Percentiles rank a stretch among this genome's conserved stretches.
These are phyloP conservation scores for Penicillium atrosanguineum DNA, from an alignment of 495 filamentous ascomycete genomes.

Conservation along the genomic window DNA sequence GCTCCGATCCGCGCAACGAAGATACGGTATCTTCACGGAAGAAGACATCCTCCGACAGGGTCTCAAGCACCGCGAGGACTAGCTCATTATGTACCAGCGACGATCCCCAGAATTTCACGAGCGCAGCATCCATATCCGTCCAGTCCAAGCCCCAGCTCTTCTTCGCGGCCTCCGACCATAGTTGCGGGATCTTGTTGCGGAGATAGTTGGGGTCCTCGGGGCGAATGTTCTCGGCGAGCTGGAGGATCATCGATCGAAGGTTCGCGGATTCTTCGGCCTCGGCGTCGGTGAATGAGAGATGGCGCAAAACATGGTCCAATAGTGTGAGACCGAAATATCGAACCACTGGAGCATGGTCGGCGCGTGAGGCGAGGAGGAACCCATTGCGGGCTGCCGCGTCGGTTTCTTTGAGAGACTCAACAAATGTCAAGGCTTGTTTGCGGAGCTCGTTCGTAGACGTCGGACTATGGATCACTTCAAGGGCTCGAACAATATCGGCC, in stretches of 20 bases:
- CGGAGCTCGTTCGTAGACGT: slow-evolving; percentile 81
- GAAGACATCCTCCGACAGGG: slow-evolving; percentile 93
- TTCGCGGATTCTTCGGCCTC: slow-evolving; percentile 57
- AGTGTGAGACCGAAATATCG: slow-evolving; percentile 92
- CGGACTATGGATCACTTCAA: slow-evolving; percentile 81
- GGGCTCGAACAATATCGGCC: slow-evolving; percentile 69
- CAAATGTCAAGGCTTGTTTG: slow-evolving; percentile 73
- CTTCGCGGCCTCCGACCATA: slow-evolving; percentile 95
- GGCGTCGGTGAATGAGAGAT: slow-evolving; percentile 67
- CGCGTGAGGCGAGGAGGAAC: slow-evolving; percentile 75
- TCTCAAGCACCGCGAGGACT: slow-evolving; percentile 81
- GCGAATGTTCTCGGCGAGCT: slow-evolving; percentile 70
- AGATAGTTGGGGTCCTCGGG: slow-evolving; percentile 77
- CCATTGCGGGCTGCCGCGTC: slow-evolving; percentile 78
- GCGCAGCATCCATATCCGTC: slow-evolving; percentile 86
- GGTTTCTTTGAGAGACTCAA: slow-evolving; percentile 78
- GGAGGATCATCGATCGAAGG: slow-evolving; percentile 70
- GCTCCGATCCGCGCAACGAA: slow-evolving; percentile 71
- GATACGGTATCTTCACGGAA: slow-evolving; percentile 84
- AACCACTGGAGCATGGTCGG: slow-evolving; percentile 69
- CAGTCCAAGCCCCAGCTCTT: slow-evolving; percentile 87
- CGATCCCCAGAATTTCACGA: slow-evolving; percentile 79
- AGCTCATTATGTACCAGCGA: slow-evolving; percentile 72
- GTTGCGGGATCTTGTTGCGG: slow-evolving; percentile 89
- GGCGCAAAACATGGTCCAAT: slow-evolving; percentile 81